Evolutionary conservation across 2,329 filamentous ascomycete genomes (phyloP), one percentile per base, ranked within the genome.

Genomic region (Lecanicillium sp.): DNA sequence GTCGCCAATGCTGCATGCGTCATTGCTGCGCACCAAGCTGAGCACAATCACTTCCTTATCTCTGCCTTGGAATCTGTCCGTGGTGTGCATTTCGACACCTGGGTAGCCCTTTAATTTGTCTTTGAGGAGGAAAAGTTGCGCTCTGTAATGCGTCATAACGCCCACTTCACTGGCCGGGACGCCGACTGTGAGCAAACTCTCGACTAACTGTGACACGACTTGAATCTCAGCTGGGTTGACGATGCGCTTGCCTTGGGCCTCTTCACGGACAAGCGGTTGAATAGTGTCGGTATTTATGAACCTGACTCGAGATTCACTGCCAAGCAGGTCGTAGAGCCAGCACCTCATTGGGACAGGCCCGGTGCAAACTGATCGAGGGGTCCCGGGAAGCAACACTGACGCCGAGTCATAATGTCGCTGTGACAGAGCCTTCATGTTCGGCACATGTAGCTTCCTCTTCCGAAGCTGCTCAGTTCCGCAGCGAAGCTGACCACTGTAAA

Each of bases 101-200:
- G 68, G 41, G 49, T 70, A 61, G 30, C 64, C 67, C 22, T 77
- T 75, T 25, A 95, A 74, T 9, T 71, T 71, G 44, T 89, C 78
- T 47, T 85, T 85, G 1, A 98, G 71, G 3, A 95, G 68, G 0
- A 86, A 80, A 2, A 98, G 77, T 59, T 98, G 92, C 5, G 85
- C 89, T 42, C 92, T 85, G 61, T 98, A 98, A 60, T 95, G 88
- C 13, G 92, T 95, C 66, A 98, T 95, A 48, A 98, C 83, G 33
- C 92, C 92, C 41, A 98, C 88, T 37, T 90, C 83, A 0, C 67
- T 65, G 0, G 83, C 73, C 0, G 84, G 67, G 1, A 96, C 74
- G 18, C 92, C 92, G 2, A 79, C 73, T 0, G 76, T 73, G 35
- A 96, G 70, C 3, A 98, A 73, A 0, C 79, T 73, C 44, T 88